Evolutionary conservation across 2,329 filamentous ascomycete species (phyloP).

Genomic region (Botrytis deweyae): DNA sequence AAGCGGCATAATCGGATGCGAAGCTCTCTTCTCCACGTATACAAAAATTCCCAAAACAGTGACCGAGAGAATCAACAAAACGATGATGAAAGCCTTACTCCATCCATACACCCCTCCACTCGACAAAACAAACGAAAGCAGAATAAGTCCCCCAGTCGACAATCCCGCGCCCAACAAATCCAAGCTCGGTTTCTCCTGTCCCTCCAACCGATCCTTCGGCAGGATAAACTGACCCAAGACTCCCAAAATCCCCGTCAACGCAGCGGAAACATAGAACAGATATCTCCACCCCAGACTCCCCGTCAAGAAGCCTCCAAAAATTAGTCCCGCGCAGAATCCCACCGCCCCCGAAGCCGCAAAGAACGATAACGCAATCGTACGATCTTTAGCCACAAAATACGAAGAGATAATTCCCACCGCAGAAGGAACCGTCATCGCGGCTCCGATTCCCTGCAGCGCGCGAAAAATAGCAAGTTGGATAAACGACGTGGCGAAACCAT

Average conservation of each 20-base stretch:
- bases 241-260: conserved; percentile 39
- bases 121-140: conserved; percentile 47
- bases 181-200: conserved; percentile 40
- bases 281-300: conserved; percentile 44
- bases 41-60: conserved; percentile 43
- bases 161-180: conserved; percentile 45
- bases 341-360: conserved; percentile 44
- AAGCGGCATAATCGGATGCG: conserved; percentile 48
- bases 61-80: conserved; percentile 43
- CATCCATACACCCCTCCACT: conserved; percentile 49
- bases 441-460: conserved; percentile 48
- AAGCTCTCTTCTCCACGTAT: conserved; percentile 45
- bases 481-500: conserved; percentile 45
- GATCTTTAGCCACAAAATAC: conserved; percentile 43
- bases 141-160: conserved; percentile 45
- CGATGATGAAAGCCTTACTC: conserved; percentile 47
- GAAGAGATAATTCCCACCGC: conserved; percentile 48
- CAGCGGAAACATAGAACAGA: conserved; percentile 42
- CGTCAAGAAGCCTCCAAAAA: conserved; percentile 43
- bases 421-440: conserved; percentile 49
- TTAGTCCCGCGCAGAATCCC: conserved; percentile 44
- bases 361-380: conserved; percentile 43
- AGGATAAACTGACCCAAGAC: conserved; percentile 41
- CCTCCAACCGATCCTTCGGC: conserved; percentile 42
- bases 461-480: conserved; percentile 45